Conservation (phyloP, 2,329 filamentous ascomycete genomes). For the Sporothrix brasiliensis region DNA sequence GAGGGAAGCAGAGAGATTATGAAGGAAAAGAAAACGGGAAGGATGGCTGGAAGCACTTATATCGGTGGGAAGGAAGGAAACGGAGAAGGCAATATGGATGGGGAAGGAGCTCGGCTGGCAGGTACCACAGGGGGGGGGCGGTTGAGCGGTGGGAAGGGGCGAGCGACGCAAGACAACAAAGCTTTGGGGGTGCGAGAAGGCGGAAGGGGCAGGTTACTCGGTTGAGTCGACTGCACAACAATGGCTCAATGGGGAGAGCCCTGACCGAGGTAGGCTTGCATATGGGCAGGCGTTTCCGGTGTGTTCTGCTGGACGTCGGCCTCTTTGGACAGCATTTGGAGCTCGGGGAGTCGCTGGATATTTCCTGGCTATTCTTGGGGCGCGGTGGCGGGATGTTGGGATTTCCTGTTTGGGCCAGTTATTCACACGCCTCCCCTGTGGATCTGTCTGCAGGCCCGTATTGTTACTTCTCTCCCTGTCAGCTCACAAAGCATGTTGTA, state of each 20-base stretch:
- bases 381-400: constrained; percentile 31
- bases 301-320: not conserved
- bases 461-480: not conserved
- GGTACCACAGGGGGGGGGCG: constrained; percentile 19
- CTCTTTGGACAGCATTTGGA: not conserved
- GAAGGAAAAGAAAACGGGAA: constrained; percentile 14
- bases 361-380: not conserved
- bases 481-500: no score
- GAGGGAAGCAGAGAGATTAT: constrained; percentile 11
- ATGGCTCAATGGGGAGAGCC: constrained; percentile 14
- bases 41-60: constrained; percentile 26
- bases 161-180: constrained; percentile 26
- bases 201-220: not conserved
- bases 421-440: constrained; percentile 22
- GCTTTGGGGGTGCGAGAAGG: constrained; percentile 20
- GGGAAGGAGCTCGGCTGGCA: constrained; percentile 27
- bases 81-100: constrained; percentile 30
- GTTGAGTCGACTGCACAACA: constrained; percentile 5
- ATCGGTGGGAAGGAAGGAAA: constrained; percentile 6
- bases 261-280: constrained; percentile 28
- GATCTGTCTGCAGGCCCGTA: constrained; percentile 9
- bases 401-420: constrained; percentile 27
- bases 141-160: constrained; percentile 29
- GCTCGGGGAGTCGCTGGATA: constrained; percentile 20
- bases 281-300: constrained; percentile 27